phyloP scores from a whole-genome alignment of 192 early-diverging fungal species.

The Entophlyctis helioformis region DNA sequence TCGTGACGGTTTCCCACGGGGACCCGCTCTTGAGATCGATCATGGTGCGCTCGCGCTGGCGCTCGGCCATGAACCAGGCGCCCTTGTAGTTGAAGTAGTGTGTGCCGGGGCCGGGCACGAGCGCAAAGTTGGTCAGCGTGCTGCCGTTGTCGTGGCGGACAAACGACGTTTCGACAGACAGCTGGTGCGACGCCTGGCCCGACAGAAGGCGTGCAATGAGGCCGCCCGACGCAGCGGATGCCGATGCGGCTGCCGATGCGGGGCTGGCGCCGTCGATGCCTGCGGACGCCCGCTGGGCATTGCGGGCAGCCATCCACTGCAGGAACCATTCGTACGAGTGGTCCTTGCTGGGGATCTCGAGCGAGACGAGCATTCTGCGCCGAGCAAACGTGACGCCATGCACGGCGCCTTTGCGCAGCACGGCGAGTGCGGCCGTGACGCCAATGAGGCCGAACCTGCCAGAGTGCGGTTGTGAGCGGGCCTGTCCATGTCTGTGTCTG shows the following conservation, averaged over 20 bases:
- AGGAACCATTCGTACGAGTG: constrained; percentile 89
- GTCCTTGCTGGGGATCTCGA: constrained; percentile 93
- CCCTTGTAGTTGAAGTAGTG: constrained; percentile 74
- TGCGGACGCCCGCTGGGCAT: constrained; percentile 8
- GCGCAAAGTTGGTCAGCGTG: constrained; percentile 63
- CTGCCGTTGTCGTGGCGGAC: constrained; percentile 86
- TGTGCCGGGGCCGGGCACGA: constrained; percentile 87
- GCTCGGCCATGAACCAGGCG: constrained; percentile 70
- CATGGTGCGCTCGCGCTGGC: constrained; percentile 76
- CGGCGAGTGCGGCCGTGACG: constrained; percentile 67
- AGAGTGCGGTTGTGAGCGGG: too few species aligned
- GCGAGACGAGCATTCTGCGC: constrained; percentile 71
- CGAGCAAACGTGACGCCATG: constrained; percentile 56
- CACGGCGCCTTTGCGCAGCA: constrained; percentile 59
- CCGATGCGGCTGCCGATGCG: constrained; percentile 13
- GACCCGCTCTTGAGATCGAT: constrained; percentile 83
- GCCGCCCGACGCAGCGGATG: too few species aligned
- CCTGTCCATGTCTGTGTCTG: too few species aligned
- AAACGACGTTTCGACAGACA: constrained; percentile 81
- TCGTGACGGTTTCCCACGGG: constrained; percentile 89
- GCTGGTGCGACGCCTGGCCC: constrained; percentile 33
- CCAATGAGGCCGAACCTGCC: constrained; percentile 72
- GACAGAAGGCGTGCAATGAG: not conserved
- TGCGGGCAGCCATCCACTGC: constrained; percentile 67
- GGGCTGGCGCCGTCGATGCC: constrained; percentile 17